Evolutionary conservation across 768 basidiomycete genomes (phyloP).

Genomic region (Phaffia tasmanica): DNA sequence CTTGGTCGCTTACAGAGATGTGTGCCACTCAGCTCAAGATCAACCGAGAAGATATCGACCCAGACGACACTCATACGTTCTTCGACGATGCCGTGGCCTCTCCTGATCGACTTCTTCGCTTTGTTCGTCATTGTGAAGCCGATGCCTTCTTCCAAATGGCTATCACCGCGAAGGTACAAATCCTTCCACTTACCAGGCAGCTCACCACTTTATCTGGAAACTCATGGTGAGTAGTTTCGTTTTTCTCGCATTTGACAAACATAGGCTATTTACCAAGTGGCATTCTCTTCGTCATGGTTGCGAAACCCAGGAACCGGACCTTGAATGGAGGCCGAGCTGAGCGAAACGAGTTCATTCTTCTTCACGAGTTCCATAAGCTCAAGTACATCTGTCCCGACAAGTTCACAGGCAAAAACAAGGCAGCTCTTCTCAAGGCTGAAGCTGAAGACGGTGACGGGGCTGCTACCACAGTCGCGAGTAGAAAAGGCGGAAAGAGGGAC

Average conservation of each 20-base stretch:
- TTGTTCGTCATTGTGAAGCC: conserved; percentile 84
- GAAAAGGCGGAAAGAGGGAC: conserved; percentile 48
- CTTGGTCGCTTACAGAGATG: conserved; percentile 98
- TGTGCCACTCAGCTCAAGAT: conserved; percentile 75
- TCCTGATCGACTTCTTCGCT: conserved; percentile 69
- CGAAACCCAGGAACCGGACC: conserved; percentile 71
- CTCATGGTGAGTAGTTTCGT: conserved; percentile 57
- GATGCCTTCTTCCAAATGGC: conserved; percentile 98
- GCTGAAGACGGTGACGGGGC: conserved; percentile 44
- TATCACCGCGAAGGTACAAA: conserved; percentile 83
- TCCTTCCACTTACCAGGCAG: conserved; percentile 81
- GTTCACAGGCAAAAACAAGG: conserved; percentile 43
- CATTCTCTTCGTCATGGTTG: no score
- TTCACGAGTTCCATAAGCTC: conserved; percentile 92
- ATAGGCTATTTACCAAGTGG: background rate
- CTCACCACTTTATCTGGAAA: conserved; percentile 93
- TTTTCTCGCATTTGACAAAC: no score
- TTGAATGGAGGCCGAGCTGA: conserved; percentile 95
- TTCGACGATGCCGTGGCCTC: conserved; percentile 70
- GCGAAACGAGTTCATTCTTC: conserved; percentile 94
- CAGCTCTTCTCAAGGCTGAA: conserved; percentile 29
- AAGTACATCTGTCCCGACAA: conserved; percentile 98
- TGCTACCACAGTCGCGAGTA: conserved; percentile 36
- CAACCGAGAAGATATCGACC: conserved; percentile 85
- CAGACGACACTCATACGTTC: conserved; percentile 83